Base-by-base conservation (phyloP, 331 rosid species). In the Quercus lobata region DNA sequence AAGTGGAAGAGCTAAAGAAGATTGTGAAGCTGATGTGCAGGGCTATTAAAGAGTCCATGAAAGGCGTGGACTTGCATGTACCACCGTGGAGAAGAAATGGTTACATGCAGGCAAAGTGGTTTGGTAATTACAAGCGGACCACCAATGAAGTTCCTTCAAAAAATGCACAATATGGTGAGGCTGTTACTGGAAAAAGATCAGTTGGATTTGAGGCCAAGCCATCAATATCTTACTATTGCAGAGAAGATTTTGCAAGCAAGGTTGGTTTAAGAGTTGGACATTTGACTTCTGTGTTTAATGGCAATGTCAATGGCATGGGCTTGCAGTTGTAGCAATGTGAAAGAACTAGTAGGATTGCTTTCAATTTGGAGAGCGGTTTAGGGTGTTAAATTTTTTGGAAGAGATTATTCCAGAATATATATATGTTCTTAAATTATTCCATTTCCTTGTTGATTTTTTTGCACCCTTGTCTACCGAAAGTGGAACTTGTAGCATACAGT, bases 41-140 rank as follows among this genome's bases (percentile, higher is more conserved):
- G 6, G 94, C 89, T 17, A 86, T 94, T 12, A 94, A 88, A 15
- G 76, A 78, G 14, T 92, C 97, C 7, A 84, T 94, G 94, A 90
- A 88, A 52, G 77, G 21, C 66, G 76, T 7, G 72, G 87, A 81
- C 29, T 46, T 92, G 88, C 87, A 87, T 0, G 61, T 84, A 16
- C 92, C 98, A 15, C 98, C 97, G 7, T 92, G 98, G 98, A 89
- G 98, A 57, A 89, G 91, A 85, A 84, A 88, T 2, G 82, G 75
- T 12, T 89, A 88, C 87, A 84, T 92, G 93, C 88, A 82, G 46
- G 85, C 86, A 8, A 94, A 89, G 81, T 94, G 98, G 98, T 90
- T 89, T 55, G 78, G 88, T 76, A 78, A 90, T 63, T 91, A 92
- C 78, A 92, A 82, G 65, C 49, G 98, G 62, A 90, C 97, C 7